Evolutionary conservation across 345 rosid genomes (phyloP).

Genomic region (Salix purpurea): DNA sequence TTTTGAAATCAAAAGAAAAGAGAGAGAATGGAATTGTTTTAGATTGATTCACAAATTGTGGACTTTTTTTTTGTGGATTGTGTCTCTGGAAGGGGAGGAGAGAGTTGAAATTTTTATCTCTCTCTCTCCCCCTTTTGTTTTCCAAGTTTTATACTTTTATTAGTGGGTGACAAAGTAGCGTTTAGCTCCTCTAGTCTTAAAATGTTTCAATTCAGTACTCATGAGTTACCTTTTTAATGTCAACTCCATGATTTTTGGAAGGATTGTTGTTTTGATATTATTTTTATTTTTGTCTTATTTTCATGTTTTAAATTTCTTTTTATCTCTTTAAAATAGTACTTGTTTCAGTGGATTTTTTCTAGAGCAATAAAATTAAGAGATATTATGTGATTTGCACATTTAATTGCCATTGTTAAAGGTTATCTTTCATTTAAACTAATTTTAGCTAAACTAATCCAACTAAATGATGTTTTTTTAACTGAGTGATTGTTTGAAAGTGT

Average conservation of each 20-base stretch:
- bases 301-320: too few species aligned
- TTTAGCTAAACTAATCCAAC: too few species aligned
- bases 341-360: too few species aligned
- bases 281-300: too few species aligned
- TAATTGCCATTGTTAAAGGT: too few species aligned
- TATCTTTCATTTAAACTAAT: too few species aligned
- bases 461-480: too few species aligned
- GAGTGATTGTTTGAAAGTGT: too few species aligned
- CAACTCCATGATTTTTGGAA: neutral
- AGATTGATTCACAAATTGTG: neutral
- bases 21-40: neutral
- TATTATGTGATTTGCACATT: too few species aligned
- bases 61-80: neutral
- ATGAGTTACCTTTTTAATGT: neutral
- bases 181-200: neutral
- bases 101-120: neutral
- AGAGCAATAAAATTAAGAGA: too few species aligned
- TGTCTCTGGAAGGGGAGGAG: neutral
- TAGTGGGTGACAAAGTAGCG: neutral
- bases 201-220: neutral
- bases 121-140: neutral
- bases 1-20: neutral
- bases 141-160: neutral
- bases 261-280: neutral
- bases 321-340: too few species aligned